Conservation (phyloP, 2,329 filamentous ascomycete species). For the Aspergillus fructus region DNA sequence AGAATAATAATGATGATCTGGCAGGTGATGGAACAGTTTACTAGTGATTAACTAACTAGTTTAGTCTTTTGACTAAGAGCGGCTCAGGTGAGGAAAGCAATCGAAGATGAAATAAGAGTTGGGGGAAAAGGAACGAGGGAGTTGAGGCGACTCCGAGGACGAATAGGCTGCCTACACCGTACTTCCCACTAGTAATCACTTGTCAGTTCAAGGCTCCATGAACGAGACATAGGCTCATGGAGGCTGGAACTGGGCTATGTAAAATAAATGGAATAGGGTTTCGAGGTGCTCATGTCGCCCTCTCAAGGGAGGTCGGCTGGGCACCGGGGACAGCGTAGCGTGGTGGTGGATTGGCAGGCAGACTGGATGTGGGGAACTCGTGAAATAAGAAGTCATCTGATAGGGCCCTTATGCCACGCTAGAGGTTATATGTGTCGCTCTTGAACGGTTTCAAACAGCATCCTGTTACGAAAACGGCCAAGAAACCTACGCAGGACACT, state of each 20-base stretch:
- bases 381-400: background rate
- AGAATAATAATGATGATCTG: constrained; percentile 1
- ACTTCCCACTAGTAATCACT: background rate
- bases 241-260: background rate
- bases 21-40: background rate
- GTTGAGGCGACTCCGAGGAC: background rate
- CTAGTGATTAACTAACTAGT: background rate
- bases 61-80: background rate
- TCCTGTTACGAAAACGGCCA: background rate
- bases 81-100: background rate
- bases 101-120: background rate
- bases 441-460: background rate
- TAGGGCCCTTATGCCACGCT: background rate
- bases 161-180: background rate
- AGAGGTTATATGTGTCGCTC: background rate
- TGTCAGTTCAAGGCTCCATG: background rate
- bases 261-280: background rate
- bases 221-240: background rate
- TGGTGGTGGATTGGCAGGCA: background rate
- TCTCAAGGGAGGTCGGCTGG: background rate
- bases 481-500: background rate
- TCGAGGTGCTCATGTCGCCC: background rate
- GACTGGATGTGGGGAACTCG: background rate
- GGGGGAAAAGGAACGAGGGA: background rate
- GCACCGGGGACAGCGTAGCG: background rate